Base-by-base conservation (phyloP, 2,329 filamentous ascomycete species). In the Cordyceps farinosa region DNA sequence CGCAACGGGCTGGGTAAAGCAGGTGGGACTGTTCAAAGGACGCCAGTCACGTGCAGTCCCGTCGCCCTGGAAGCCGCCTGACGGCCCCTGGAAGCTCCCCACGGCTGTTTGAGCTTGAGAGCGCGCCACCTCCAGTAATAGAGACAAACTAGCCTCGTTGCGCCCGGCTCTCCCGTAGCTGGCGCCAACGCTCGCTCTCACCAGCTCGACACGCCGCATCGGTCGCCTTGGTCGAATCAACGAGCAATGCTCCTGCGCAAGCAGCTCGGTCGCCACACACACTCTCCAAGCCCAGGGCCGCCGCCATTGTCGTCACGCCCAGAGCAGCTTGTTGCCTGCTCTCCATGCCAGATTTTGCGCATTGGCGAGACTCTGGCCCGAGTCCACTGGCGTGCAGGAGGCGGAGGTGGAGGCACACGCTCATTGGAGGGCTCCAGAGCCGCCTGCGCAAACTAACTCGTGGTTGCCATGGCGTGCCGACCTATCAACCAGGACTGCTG, bases 21-120 rank as follows among this genome's bases (percentile, higher is more conserved):
- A 32, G 66, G 66, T 65, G 69, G 68, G 66, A 65, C 62, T 27
- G 42, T 44, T 29, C 44, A 53, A 61, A 52, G 51, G 64, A 57
- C 53, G 36, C 47, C 40, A 61, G 65, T 76, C 74, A 75, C 73
- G 73, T 76, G 73, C 65, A 22, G 15, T 11, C 34, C 51, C 17
- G 42, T 48, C 45, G 45, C 44, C 55, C 42, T 58, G 56, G 45
- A 52, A 52, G 44, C 36, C 42, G n/a, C 17, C 53, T 34, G 32
- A 22, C 30, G 17, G 30, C n/a, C 45, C 45, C 27, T 42, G 47
- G 44, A 32, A 60, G 57, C 47, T 42, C 57, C 57, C 56, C 45
- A 50, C 47, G 56, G 22, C 27, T 56, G 53, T 44, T 22, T 3
- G 27, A 51, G 45, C 27, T 60, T 58, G 42, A 57, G 10, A 55